Evolutionary conservation across 2,329 filamentous ascomycete genomes (phyloP), one percentile per base, ranked within the genome.

Genomic region (Colletotrichum melonis): DNA sequence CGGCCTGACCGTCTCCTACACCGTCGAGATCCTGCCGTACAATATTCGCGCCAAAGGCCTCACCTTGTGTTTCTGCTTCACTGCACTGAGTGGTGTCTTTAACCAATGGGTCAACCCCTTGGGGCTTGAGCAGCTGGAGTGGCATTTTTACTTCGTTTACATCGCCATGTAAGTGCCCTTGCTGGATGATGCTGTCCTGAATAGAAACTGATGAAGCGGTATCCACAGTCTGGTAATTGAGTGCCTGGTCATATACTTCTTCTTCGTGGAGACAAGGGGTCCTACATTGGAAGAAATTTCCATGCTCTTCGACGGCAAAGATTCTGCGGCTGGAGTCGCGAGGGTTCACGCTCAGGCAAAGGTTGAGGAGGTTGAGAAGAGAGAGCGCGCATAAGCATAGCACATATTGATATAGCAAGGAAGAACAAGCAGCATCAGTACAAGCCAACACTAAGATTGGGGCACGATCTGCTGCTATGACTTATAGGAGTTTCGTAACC

Each of bases 241-340:
- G 42, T 63, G 65, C 5, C 81, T 81, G 76, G 82, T 84, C 77
- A 82, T 87, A 68, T 86, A 84, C 76, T 84, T 77, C 67, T 73
- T 77, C 59, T 78, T 75, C 59, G 72, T 88, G 56, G 88, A 90
- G 79, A 90, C 88, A 6, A 84, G 83, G 63, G 87, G 88, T 6
- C 85, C 86, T 2, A 88, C 88, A 16, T 85, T 90, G 19, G 88
- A 90, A 77, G 87, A 90, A 77, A 76, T 78, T 59, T 46, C 69
- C 1, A 62, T 74, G 60, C 65, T 74, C 0, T 74, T 74, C 16
- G 73, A 74, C 22, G 69, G 69, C 0, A 62, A 70, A 4, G 60
- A 70, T 24, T 74, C 73, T 2, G 69, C 73, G 11, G 69, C 56
- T 8, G 73, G 52, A 5, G 59, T 69, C n/a, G 73, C 73, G 4